Evolutionary conservation across 352 stramenopile species (phyloP), one percentile per base, ranked within the genome.

Genomic region (Phytophthora meadii): DNA sequence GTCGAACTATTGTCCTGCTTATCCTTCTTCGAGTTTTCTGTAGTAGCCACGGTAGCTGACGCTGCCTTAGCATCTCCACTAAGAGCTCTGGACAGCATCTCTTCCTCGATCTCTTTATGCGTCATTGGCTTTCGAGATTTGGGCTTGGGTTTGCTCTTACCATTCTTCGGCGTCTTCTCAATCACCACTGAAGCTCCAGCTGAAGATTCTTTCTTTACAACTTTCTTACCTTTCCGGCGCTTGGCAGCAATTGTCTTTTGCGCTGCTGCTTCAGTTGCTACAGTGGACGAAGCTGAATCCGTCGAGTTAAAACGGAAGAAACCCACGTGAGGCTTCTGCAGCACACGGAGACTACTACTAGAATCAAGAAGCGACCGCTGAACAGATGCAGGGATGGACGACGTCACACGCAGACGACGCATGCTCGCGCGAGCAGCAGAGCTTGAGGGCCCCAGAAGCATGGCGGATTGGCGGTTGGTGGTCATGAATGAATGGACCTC

Each of bases 61-160:
- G 12, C 15, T 36, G 40, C 57, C 22, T 65, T 50, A 4, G 59
- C n/a, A 8, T 74, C 60, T 61, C 57, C 47, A 24, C 45, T 22
- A 5, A 78, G 40, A 8, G 61, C 64, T 60, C 54, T 67, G 10
- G 58, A 30, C 58, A 82, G 58, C 55, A 80, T 68, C 22, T 74
- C 40, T 54, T 82, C 74, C 42, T 82, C 74, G 17, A 71, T 55
- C 54, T 78, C 49, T 53, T 80, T 78, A 49, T 70, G 53, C 2
- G 27, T 70, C 64, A 54, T 52, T 2, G 47, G 22, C 46, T 79
- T 79, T 5, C 56, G 68, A 32, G 28, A 44, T 24, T 74, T 66
- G 12, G 41, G 24, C 61, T 61, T 61, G 11, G 37, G 4, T 37
- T 53, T 65, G 28, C 51, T 47, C 45, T 55, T 71, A 10, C 32